Percentiles rank a stretch among this genome's conserved stretches.
phyloP scores from a whole-genome alignment of 805 yeast species.

The Lipomyces chichibuensis region DNA sequence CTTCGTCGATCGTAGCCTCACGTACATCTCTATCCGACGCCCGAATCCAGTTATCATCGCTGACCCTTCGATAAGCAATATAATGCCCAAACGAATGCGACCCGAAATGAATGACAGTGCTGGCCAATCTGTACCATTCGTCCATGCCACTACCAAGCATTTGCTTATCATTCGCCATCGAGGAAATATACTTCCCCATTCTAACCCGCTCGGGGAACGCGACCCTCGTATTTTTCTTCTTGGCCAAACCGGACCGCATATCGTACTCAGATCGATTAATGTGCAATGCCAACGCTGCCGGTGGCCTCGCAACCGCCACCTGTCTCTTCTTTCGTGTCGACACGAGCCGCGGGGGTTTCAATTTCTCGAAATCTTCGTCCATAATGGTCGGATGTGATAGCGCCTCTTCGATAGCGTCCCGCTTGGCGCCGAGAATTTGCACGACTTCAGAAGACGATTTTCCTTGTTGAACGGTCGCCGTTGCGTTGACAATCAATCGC shows the following conservation, averaged over 20 bases:
- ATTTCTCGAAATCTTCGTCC: conserved; percentile 73
- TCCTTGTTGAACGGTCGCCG: background rate
- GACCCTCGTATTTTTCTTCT: conserved; percentile 84
- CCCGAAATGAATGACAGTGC: conserved; percentile 91
- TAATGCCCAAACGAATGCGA: conserved; percentile 98
- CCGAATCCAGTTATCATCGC: conserved; percentile 91
- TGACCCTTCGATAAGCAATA: conserved; percentile 74
- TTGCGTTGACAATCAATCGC: conserved; percentile 22
- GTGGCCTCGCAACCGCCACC: conserved; percentile 75
- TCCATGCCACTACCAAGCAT: background rate
- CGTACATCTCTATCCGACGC: conserved; percentile 88
- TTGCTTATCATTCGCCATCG: conserved; percentile 6
- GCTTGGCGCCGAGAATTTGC: conserved; percentile 50
- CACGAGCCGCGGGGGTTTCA: conserved; percentile 61
- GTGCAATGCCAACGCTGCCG: conserved; percentile 80
- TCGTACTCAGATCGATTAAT: conserved; percentile 93
- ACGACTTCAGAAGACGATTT: conserved; percentile 10
- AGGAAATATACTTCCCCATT: conserved; percentile 24
- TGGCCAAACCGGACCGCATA: conserved; percentile 76
- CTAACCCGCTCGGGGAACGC: conserved; percentile 71
- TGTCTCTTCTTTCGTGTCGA: conserved; percentile 82
- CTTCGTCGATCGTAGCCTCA: conserved; percentile 78
- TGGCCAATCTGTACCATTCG: conserved; percentile 66
- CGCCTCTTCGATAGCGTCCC: conserved; percentile 55
- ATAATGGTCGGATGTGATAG: conserved; percentile 68